These are phyloP conservation scores for Starmera pachycereana DNA, from an alignment of 805 yeast genomes.

Conservation along the genomic window DNA sequence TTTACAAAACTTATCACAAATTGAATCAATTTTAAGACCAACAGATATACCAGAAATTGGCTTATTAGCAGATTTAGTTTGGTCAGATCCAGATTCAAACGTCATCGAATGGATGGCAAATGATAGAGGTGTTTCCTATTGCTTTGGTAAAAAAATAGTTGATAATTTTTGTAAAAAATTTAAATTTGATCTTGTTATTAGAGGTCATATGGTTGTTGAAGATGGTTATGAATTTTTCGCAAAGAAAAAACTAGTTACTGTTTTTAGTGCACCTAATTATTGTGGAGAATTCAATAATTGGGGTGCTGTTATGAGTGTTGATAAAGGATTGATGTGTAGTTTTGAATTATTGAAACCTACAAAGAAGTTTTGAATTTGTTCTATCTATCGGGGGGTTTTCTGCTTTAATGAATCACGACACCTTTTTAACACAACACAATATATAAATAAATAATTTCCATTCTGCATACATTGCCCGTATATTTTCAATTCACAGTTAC, in stretches of 20 bases:
- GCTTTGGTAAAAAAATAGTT: slow-evolving; percentile 68
- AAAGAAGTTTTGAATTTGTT: slow-evolving; percentile 5
- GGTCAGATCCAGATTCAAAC: slow-evolving; percentile 71
- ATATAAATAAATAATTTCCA: too few species aligned
- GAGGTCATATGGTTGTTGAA: slow-evolving; percentile 88
- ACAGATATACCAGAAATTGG: slow-evolving; percentile 82
- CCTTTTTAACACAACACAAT: too few species aligned
- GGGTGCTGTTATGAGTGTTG: slow-evolving; percentile 98
- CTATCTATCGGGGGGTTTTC: background rate
- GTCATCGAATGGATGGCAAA: slow-evolving; percentile 64
- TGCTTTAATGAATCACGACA: background rate
- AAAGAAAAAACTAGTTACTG: slow-evolving; percentile 63
- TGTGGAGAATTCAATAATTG: slow-evolving; percentile 58
- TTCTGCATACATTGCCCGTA: too few species aligned
- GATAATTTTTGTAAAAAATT: slow-evolving; percentile 55
- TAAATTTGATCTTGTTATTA: slow-evolving; percentile 64
- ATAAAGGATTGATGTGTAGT: slow-evolving; percentile 83
- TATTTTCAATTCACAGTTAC: too few species aligned
- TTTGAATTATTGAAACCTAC: slow-evolving; percentile 86
- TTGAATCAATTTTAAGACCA: slow-evolving; percentile 64
- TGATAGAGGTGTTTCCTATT: slow-evolving; percentile 75
- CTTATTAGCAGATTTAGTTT: slow-evolving; percentile 61
- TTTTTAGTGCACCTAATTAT: slow-evolving; percentile 76
- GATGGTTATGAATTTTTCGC: slow-evolving; percentile 81
- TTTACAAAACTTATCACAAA: slow-evolving; percentile 51